Evolutionary conservation across 306 rosid genomes (phyloP), one percentile per base, ranked within the genome.

Genomic region (Ziziphus jujuba): DNA sequence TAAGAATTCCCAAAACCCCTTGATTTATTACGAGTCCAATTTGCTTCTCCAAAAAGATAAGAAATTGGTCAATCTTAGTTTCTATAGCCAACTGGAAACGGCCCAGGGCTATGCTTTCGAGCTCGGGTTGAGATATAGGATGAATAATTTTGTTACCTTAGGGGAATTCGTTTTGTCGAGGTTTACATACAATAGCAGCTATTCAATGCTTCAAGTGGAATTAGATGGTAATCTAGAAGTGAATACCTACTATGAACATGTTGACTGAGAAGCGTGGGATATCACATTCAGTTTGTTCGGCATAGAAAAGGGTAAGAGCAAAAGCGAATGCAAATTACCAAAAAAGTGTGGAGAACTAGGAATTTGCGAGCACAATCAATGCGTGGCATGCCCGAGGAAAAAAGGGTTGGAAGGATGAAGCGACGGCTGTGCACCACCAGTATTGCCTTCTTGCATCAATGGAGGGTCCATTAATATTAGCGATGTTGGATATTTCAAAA

Each of bases 351-450:
- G 89, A 10, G 49, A 69, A 1, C 71, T 82, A 12, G 97, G 97
- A 23, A 33, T 91, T 1, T 91, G 92, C 59, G 95, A 84, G 67
- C 81, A 86, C 3, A 75, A 76, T 69, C 90, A 86, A 33, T 91
- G 95, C 60, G 90, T 88, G 47, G 95, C 63, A 23, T 91, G 91
- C 25, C 92, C 87, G 5, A 76, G 71, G 55, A 60, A 67, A 20
- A 88, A 61, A 59, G 95, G 89, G 14, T 0, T 82, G 5, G 4
- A 76, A 44, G 87, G 91, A 0, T 91, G 90, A 90, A 87, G 84
- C 67, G 71, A 81, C 35, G 65, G 59, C 2, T 91, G 95, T 57
- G 74, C 52, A 11, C 54, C 85, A 5, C 49, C 48, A 1, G 59
- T 22, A 17, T 9, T 5, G 45, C 45, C 45, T 40, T 8, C 12